Conservation (phyloP, 495 filamentous ascomycete species). For the Penicillium alfredii region DNA sequence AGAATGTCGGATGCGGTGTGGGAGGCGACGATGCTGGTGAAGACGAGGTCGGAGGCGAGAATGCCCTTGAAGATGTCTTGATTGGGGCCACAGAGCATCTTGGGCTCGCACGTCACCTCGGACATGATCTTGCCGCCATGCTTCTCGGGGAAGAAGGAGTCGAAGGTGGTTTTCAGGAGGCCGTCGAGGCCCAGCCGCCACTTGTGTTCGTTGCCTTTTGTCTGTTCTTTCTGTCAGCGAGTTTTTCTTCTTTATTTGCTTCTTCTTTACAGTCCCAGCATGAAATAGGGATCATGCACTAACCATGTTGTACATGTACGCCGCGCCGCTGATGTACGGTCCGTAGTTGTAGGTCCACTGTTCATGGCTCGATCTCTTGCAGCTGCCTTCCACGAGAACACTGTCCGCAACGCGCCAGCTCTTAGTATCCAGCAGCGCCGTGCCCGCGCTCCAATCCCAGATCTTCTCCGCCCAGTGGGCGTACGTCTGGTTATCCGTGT, state of each 20-base stretch:
- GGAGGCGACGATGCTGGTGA: slow-evolving; percentile 54
- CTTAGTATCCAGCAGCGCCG: slow-evolving; percentile 48
- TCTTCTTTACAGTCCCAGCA: no score
- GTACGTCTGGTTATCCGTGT: slow-evolving; percentile 66
- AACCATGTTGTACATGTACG: slow-evolving; percentile 64
- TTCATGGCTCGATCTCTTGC: slow-evolving; percentile 46
- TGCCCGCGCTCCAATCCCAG: slow-evolving; percentile 57
- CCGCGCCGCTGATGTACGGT: slow-evolving; percentile 61
- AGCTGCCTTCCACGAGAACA: slow-evolving; percentile 45
- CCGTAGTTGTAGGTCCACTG: slow-evolving; percentile 69
- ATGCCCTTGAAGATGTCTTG: slow-evolving; percentile 68
- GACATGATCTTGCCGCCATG: slow-evolving; percentile 49
- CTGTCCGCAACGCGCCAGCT: slow-evolving; percentile 59
- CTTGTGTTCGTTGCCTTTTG: slow-evolving; percentile 17
- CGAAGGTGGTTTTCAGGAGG: slow-evolving; percentile 46
- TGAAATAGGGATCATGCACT: slow-evolving; percentile 12
- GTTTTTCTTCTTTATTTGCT: no score
- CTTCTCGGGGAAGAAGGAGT: slow-evolving; percentile 53
- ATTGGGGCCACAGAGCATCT: slow-evolving; percentile 55
- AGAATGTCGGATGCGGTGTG: slow-evolving; percentile 54
- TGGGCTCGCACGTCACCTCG: slow-evolving; percentile 69
- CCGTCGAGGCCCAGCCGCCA: slow-evolving; percentile 57
- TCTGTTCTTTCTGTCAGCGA: no score
- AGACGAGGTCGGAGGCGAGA: slow-evolving; percentile 56
- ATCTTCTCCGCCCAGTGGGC: slow-evolving; percentile 61